Evolutionary conservation across 495 filamentous ascomycete genomes (phyloP), one percentile per base, ranked within the genome.

Genomic region (Lophiostoma macrostomum): DNA sequence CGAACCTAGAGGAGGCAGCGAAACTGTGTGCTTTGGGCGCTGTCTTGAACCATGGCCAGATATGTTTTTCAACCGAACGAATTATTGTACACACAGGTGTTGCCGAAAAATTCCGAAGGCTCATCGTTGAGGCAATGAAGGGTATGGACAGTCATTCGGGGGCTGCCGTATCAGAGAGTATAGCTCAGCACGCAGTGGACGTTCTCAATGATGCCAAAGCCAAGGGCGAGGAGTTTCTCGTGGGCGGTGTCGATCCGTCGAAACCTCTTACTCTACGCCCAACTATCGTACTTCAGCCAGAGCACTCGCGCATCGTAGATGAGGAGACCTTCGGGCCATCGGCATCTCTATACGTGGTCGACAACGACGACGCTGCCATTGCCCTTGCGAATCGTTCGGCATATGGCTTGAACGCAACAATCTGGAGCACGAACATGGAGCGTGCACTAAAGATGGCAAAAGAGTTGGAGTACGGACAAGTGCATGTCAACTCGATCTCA

Each of bases 281-380:
- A 3, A 49, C 43, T 14, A 61, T 68, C 43, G 38, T 68, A 3
- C 25, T 64, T n/a, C 48, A 68, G 13, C 50, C 60, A 8, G 56
- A 58, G 18, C 32, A 61, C 22, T 38, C 50, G 1, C 65, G 90
- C 34, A 75, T 95, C n/a, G 66, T 94, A 5, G 74, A 74, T 27
- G 76, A 79, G 19, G 90, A 95, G 71, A 84, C 79, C 7, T 96
- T 95, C 62, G 90, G 90, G 0, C 88, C 90, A 4, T 83, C 81
- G 1, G 86, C 90, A 5, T 73, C 73, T 25, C 38, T 87, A 27
- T 74, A 79, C 25, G 72, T 73, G 34, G 68, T 84, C 34, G 71
- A 76, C 20, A 52, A 36, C 25, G 67, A 67, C 29, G 54, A 56
- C n/a, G 54, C 65, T 31, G 64, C 61, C 13, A 60, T 71, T 34